Conservation (phyloP, 2,329 filamentous ascomycete genomes). For the Cladorrhinum sp. region DNA sequence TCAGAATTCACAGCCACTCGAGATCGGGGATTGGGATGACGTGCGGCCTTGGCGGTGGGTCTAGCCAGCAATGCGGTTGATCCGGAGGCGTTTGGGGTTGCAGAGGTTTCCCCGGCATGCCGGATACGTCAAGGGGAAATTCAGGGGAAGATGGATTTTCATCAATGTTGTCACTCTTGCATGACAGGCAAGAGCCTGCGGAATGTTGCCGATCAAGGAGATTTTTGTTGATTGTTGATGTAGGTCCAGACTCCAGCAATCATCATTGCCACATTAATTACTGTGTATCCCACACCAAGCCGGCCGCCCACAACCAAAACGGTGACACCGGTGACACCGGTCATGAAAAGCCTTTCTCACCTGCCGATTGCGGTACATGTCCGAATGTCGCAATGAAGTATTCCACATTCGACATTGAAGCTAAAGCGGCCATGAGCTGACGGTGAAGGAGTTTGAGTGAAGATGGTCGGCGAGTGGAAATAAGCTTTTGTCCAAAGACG, state of each 20-base stretch:
- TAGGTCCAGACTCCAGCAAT: too few species aligned
- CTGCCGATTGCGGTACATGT: background rate
- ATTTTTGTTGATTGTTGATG: too few species aligned
- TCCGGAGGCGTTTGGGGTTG: background rate
- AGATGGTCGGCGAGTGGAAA: background rate
- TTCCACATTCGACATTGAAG: background rate
- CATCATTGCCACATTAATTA: too few species aligned
- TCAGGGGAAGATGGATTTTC: background rate
- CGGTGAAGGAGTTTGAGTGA: background rate
- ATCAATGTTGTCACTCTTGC: too few species aligned
- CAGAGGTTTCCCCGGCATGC: background rate
- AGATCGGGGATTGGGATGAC: background rate
- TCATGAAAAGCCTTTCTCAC: background rate
- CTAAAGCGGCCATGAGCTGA: background rate
- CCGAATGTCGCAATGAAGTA: background rate
- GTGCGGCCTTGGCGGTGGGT: background rate
- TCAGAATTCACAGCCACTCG: background rate
- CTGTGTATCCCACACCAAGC: too few species aligned
- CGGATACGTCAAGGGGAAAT: background rate
- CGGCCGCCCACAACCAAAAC: too few species aligned
- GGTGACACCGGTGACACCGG: background rate
- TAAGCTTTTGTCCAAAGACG: background rate
- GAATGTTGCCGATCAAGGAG: background rate
- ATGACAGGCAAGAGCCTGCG: background rate
- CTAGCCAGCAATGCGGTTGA: background rate